phyloP scores from a whole-genome alignment of 1,139 yeast genomes.

The Suhomyces bokatorum region DNA sequence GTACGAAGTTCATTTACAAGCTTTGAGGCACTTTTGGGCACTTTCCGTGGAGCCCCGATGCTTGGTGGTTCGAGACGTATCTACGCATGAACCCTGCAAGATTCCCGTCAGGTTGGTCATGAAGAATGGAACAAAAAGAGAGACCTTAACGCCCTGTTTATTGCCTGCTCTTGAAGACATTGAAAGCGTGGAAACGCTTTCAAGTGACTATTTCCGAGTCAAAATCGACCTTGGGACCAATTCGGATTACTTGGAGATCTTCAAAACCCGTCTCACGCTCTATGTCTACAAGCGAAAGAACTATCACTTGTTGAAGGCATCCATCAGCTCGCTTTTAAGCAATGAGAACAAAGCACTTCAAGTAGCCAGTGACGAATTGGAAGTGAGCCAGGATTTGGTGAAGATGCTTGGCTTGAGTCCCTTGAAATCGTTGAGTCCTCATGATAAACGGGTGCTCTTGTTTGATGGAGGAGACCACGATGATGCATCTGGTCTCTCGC shows the following conservation, averaged over 20 bases:
- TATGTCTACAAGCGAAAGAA: slow-evolving; percentile 51
- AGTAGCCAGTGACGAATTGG: slow-evolving; percentile 31
- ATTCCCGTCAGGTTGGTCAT: slow-evolving; percentile 51
- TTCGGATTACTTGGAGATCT: slow-evolving; percentile 42
- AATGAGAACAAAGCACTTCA: slow-evolving; percentile 35
- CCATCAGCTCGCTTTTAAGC: slow-evolving; percentile 38
- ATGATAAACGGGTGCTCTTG: slow-evolving; percentile 39
- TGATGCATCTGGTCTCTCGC: slow-evolving; percentile 27
- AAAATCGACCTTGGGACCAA: slow-evolving; percentile 40
- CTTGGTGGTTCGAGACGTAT: slow-evolving; percentile 69
- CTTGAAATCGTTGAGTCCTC: slow-evolving; percentile 26
- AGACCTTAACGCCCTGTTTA: slow-evolving; percentile 60
- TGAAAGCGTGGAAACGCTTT: slow-evolving; percentile 38
- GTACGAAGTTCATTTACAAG: slow-evolving; percentile 71
- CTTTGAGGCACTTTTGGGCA: slow-evolving; percentile 90
- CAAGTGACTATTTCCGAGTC: slow-evolving; percentile 48
- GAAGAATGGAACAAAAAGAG: slow-evolving; percentile 28
- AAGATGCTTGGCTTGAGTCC: slow-evolving; percentile 28
- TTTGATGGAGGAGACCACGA: slow-evolving; percentile 27
- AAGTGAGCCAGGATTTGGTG: slow-evolving; percentile 26
- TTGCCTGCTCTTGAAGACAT: slow-evolving; percentile 62
- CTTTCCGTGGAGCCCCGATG: slow-evolving; percentile 82
- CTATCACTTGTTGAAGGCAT: slow-evolving; percentile 41
- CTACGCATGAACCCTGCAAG: slow-evolving; percentile 52
- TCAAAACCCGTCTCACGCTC: slow-evolving; percentile 46